Evolutionary conservation across 2,329 filamentous ascomycete species (phyloP).

Genomic region (Diaporthe caulivora): DNA sequence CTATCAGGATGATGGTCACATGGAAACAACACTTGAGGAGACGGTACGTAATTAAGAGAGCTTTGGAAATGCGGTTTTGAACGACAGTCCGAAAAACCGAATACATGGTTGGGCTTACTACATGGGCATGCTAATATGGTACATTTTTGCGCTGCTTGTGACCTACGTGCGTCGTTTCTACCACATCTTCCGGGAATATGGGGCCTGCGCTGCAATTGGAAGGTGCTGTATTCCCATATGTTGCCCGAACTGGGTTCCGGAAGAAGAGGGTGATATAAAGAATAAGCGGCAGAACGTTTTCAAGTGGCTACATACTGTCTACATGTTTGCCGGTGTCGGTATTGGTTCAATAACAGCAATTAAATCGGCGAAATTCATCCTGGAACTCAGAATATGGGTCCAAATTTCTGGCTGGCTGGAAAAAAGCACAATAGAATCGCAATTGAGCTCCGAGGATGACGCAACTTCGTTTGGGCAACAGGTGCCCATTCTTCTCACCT

Average conservation of each 20-base stretch:
- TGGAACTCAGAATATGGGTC: conserved; percentile 3
- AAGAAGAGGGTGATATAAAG: neutral
- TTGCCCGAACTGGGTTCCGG: neutral
- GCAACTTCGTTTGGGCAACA: conserved; percentile 51
- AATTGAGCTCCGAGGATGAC: conserved; percentile 49
- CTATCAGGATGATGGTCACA: neutral
- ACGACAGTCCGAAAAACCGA: neutral
- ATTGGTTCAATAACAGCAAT: neutral
- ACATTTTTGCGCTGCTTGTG: neutral
- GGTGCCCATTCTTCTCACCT: conserved; percentile 50
- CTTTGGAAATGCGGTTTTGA: neutral
- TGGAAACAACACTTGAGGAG: neutral
- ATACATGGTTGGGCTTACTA: conserved; percentile 8
- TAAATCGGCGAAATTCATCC: neutral
- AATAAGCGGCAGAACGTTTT: neutral
- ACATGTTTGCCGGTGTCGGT: conserved; percentile 1
- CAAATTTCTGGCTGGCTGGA: conserved; percentile 37
- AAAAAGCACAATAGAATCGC: conserved; percentile 28
- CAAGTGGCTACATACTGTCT: conserved; percentile 3
- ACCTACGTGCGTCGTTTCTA: conserved; percentile 2
- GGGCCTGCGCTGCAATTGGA: neutral
- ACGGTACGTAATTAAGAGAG: neutral
- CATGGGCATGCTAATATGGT: neutral
- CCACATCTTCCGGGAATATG: neutral
- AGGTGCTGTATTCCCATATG: neutral